Evolutionary conservation across 371 early-diverging fungal species (phyloP).

Genomic region (Umbelopsis sp.): DNA sequence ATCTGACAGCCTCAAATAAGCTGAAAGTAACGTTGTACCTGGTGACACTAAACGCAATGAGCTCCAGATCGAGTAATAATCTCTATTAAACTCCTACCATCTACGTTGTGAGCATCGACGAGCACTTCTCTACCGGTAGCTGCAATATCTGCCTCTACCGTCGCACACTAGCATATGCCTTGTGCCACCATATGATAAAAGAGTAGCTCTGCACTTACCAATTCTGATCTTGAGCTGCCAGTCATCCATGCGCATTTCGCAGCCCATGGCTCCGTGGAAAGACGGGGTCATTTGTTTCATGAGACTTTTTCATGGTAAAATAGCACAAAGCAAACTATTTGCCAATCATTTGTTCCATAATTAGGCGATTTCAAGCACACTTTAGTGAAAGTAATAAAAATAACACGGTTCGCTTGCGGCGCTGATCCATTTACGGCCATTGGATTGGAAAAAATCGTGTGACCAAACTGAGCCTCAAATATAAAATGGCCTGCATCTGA

Average conservation of each 20-base stretch:
- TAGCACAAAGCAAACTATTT: background rate
- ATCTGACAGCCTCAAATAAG: slow-evolving; percentile 1
- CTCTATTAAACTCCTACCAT: slow-evolving; percentile 9
- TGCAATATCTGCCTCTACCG: too few species aligned
- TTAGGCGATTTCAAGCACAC: background rate
- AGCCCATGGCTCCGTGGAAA: too few species aligned
- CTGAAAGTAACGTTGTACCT: background rate
- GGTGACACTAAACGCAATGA: slow-evolving; percentile 4
- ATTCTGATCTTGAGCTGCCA: too few species aligned
- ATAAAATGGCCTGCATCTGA: background rate
- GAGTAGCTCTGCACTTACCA: too few species aligned
- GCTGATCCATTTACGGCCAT: too few species aligned
- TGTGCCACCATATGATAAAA: too few species aligned
- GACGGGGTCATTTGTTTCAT: background rate
- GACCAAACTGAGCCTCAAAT: background rate
- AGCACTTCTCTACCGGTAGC: too few species aligned
- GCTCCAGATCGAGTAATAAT: slow-evolving; percentile 14
- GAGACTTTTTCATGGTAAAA: background rate
- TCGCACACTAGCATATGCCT: too few species aligned
- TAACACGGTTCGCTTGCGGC: too few species aligned
- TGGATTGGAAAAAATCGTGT: background rate
- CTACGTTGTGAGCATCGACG: slow-evolving; percentile 7
- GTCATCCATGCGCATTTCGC: too few species aligned
- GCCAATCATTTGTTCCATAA: background rate
- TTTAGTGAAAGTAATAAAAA: too few species aligned